Conservation (phyloP, 495 filamentous ascomycete genomes). For the Xylaria scruposa region DNA sequence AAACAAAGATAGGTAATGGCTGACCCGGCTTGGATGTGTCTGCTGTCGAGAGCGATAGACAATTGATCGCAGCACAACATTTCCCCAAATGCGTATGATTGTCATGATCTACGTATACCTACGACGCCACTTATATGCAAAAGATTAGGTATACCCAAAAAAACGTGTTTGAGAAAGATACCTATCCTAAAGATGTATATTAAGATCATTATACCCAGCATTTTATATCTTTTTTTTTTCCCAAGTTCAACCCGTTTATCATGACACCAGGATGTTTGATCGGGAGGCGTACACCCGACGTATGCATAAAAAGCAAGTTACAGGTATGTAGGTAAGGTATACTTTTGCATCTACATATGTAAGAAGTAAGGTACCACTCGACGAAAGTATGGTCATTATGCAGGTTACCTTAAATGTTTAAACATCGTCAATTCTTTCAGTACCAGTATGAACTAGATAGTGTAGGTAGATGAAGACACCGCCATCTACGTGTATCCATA, state of each 20-base stretch:
- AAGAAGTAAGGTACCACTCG: not conserved
- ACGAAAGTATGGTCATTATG: not conserved
- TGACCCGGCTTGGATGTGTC: not conserved
- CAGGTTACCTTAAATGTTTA: not conserved
- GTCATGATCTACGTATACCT: not conserved
- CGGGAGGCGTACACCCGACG: not conserved
- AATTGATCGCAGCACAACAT: constrained; percentile 13
- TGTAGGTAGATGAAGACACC: not conserved
- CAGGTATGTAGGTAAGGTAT: not conserved
- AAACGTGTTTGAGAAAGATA: not conserved
- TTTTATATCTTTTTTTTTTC: not conserved
- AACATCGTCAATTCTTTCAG: not conserved
- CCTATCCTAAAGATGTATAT: too few relatives aligned
- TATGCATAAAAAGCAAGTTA: not conserved
- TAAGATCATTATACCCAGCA: not conserved
- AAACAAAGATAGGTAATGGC: constrained; percentile 6
- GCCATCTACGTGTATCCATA: not conserved
- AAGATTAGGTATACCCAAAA: not conserved
- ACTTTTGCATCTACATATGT: not conserved
- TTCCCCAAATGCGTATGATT: constrained; percentile 1
- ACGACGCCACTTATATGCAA: not conserved
- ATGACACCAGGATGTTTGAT: not conserved
- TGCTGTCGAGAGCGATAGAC: not conserved
- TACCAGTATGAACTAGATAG: not conserved
- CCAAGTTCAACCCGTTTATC: not conserved